Evolutionary conservation across 2,329 filamentous ascomycete species (phyloP), one percentile per base, ranked within the genome.

Genomic region (Exophiala lecanii-corni): DNA sequence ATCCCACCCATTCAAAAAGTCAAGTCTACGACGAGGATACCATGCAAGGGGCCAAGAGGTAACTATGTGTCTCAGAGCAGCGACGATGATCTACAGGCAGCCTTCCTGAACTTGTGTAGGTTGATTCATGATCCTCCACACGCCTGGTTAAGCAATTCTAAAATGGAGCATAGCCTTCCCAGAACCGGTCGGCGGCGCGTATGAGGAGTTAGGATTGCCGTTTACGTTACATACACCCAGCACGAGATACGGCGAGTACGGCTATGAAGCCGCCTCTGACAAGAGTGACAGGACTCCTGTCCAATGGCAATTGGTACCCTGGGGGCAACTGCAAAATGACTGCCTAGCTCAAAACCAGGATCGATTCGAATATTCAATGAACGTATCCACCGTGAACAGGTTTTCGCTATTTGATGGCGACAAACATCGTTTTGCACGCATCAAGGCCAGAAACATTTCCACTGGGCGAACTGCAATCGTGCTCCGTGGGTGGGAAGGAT

Each of bases 401-500:
- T 47, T 47, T 21, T 25, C 10, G 9, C 17, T 39, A 18, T 28
- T 17, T 21, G 7, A 39, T 28, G 7, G 23, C 9, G 23, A 23
- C n/a, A 42, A 33, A 23, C 16, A 28, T 18, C 9, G 16, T 21
- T 12, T 12, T 28, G 23, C 18, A 10, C 18, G 25, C 6, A 26
- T 43, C 6, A 28, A 34, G 18, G 33, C 39, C 19, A 32, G 44
- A 17, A 16, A 31, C 28, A n/a, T 13, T 23, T 28, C 39, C 5
- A 47, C 44, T 4, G 44, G 44, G 10, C 79, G 86, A n/a, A 89
- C 81, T 4, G 87, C 84, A 5, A 74, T 94, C 9, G 73, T 94
- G 0, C 78, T 94, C 37, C 81, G 88, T 18, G 87, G 85, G 4
- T 94, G 89, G 73, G 78, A 77, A 43, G 83, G 85, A 50, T 92